A percentile compares a stretch with the other conserved stretches of the same genome.
phyloP scores from a whole-genome alignment of 768 basidiomycete genomes.

The Cubamyces lactineus region DNA sequence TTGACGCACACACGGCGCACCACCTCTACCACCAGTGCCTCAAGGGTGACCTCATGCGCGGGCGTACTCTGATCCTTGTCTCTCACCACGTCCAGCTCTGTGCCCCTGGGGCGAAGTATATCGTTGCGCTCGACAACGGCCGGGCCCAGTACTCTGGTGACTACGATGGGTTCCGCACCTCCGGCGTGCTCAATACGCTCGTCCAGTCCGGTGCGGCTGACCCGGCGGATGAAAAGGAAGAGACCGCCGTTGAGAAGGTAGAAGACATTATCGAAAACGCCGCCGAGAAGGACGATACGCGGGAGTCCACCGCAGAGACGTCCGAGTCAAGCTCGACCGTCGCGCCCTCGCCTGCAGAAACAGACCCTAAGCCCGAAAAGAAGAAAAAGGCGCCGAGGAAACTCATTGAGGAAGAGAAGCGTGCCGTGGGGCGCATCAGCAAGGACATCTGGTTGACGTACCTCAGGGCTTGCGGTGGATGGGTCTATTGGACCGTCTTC shows the following conservation, averaged over 20 bases:
- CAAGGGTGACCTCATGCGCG: conserved; percentile 74
- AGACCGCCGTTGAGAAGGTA: conserved; percentile 38
- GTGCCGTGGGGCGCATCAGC: conserved; percentile 52
- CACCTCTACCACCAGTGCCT: conserved; percentile 83
- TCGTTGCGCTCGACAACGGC: conserved; percentile 85
- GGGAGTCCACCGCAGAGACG: conserved; percentile 24
- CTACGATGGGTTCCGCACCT: conserved; percentile 63
- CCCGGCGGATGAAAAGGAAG: conserved; percentile 49
- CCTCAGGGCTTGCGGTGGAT: conserved; percentile 44
- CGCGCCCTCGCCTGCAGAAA: conserved; percentile 37
- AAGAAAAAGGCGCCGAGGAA: conserved; percentile 69
- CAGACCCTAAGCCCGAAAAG: conserved; percentile 32
- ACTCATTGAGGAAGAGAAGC: conserved; percentile 69
- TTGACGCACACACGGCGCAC: conserved; percentile 85
- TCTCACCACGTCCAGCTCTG: conserved; percentile 95
- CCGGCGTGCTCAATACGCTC: conserved; percentile 65
- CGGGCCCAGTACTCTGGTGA: conserved; percentile 76
- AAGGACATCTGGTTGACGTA: conserved; percentile 51
- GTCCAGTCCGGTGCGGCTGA: conserved; percentile 57
- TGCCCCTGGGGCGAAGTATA: conserved; percentile 74
- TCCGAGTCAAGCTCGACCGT: conserved; percentile 52
- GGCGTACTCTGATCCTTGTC: conserved; percentile 84
- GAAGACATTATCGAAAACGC: conserved; percentile 37
- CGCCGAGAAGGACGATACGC: conserved; percentile 24
- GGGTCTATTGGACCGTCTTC: conserved; percentile 45